phyloP scores from a whole-genome alignment of 2,329 filamentous ascomycete species.

The Rutstroemia sp. region DNA sequence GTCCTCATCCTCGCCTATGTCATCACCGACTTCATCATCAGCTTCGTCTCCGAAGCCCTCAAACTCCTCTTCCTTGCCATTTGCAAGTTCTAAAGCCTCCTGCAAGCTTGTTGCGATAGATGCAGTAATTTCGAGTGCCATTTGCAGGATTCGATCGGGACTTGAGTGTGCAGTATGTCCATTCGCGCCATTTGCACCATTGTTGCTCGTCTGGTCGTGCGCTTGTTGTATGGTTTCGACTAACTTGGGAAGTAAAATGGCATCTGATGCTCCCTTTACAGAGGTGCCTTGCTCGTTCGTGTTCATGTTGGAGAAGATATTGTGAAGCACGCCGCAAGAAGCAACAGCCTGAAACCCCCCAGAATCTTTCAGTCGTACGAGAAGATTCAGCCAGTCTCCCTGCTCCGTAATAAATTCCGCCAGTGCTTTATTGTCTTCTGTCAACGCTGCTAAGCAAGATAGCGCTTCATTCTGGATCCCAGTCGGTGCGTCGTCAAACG shows the following conservation, averaged over 20 bases:
- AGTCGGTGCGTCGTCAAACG: conserved; percentile 33
- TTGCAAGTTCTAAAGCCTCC: conserved; percentile 40
- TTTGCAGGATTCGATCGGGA: conserved; percentile 27
- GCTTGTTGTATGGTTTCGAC: conserved; percentile 25
- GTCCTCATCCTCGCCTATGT: conserved; percentile 35
- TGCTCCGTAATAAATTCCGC: conserved; percentile 46
- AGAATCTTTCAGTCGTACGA: conserved; percentile 42
- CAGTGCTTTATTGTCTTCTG: conserved; percentile 51
- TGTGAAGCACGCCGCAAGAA: conserved; percentile 55
- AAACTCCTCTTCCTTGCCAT: conserved; percentile 33
- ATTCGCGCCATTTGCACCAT: conserved; percentile 14
- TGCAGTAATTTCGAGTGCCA: conserved; percentile 55
- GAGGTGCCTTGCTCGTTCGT: conserved; percentile 46
- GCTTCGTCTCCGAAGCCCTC: conserved; percentile 31
- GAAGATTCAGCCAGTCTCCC: conserved; percentile 40
- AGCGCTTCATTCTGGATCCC: conserved; percentile 38
- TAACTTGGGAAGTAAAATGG: conserved; percentile 41
- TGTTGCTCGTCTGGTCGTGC: not conserved
- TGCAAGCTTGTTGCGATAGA: conserved; percentile 56
- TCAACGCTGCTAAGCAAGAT: conserved; percentile 48
- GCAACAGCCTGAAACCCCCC: conserved; percentile 44
- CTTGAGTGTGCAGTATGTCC: conserved; percentile 18
- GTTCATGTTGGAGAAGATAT: conserved; percentile 47
- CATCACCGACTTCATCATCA: conserved; percentile 20
- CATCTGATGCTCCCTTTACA: conserved; percentile 42